Base-by-base conservation (phyloP, 345 rosid genomes). In the Populus nigra region DNA sequence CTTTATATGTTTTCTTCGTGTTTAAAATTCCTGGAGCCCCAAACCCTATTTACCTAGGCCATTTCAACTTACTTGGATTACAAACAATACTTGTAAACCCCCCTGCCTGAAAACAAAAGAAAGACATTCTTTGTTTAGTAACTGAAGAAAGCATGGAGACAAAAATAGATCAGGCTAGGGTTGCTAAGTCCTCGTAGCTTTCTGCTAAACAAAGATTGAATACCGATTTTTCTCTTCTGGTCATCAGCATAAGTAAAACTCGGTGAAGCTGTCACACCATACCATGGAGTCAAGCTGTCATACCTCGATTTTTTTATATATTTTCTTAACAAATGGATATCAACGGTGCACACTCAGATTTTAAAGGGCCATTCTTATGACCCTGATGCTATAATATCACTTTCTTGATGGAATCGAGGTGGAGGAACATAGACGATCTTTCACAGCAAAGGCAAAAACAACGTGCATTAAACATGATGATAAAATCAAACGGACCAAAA, bases 11-110 rank as follows among this genome's bases (percentile, higher is more conserved):
- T 47, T 15, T 13, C 4, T 13, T 39, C 53, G 22, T 13, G 18
- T 35, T 59, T 29, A 29, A 12, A 29, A 36, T 67, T 70, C 79
- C 82, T 86, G 84, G 89, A 88, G 91, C 91, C 89, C 86, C 88
- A 39, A 85, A 86, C 88, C 86, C 84, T 79, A 77, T 18, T 10
- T 25, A 22, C 0, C 68, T 72, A 47, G 76, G 80, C 43, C 18
- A 15, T 55, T 11, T 47, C 76, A 69, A 18, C 72, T 67, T 53
- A 38, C 50, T 66, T 79, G 41, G 83, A 77, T 18, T 71, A 35
- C 38, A 69, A 16, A 36, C 74, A 49, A 8, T 18, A 36, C 22
- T 41, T 10, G 55, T 0, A 17, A 38, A 6, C 63, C 1, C 27
- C 63, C 63, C 27, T 9, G 29, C 15, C 4, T 57, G 63, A 22